These are phyloP conservation scores for Trichosporon coremiiforme DNA, from an alignment of 1,284 basidiomycete genomes.

Conservation along the genomic window DNA sequence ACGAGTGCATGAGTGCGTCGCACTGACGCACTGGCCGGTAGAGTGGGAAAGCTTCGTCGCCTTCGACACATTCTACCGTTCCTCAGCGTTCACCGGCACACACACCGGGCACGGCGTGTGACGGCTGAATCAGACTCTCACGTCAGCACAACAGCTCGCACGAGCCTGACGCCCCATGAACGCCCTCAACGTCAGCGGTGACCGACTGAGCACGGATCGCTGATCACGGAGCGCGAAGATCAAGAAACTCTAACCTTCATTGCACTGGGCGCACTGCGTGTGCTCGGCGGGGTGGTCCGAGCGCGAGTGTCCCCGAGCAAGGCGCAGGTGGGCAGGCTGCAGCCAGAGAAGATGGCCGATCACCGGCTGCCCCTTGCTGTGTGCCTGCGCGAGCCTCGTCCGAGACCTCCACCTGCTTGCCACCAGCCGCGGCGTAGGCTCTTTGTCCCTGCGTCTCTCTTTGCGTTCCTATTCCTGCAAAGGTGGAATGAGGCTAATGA, in stretches of 20 bases:
- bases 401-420: no score
- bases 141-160: conserved; percentile 3
- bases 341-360: neutral
- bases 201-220: neutral
- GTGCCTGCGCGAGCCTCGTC: no score
- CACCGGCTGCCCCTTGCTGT: neutral
- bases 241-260: neutral
- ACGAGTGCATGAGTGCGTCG: no score
- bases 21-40: neutral
- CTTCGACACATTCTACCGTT: neutral
- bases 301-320: neutral
- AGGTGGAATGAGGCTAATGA: no score
- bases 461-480: neutral
- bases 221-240: neutral
- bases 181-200: neutral
- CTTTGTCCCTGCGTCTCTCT: neutral
- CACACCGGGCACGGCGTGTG: no score
- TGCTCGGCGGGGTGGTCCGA: neutral
- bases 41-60: neutral
- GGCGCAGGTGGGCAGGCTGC: neutral
- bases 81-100: neutral
- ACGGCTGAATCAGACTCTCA: neutral
- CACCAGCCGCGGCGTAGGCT: neutral
- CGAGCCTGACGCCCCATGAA: no score
- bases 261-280: no score